These are phyloP conservation scores for Volvox carteri DNA, from an alignment of 163 green algal species.

Conservation along the genomic window DNA sequence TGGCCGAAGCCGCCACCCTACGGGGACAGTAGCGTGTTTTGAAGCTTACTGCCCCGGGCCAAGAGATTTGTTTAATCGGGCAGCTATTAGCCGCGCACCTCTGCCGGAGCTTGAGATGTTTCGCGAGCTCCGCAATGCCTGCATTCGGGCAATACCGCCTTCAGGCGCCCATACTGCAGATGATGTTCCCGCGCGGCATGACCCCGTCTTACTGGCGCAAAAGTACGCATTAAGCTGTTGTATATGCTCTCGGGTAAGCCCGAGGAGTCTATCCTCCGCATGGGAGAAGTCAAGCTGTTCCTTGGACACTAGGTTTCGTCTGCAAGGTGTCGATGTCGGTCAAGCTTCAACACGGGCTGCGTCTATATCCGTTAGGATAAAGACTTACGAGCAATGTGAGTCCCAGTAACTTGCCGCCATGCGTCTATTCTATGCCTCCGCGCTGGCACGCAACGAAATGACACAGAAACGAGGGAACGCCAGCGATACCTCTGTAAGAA, in stretches of 20 bases:
- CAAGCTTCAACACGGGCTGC: neutral
- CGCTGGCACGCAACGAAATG: too few species aligned
- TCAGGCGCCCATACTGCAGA: too few species aligned
- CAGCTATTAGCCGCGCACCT: too few species aligned
- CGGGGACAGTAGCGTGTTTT: neutral
- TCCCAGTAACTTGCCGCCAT: constrained; percentile 58
- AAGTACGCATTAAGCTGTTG: constrained; percentile 70
- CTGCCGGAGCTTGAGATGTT: constrained; percentile 64
- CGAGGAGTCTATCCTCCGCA: constrained; percentile 61
- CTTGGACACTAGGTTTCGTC: constrained; percentile 52
- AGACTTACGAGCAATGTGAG: constrained; percentile 55
- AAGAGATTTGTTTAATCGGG: too few species aligned
- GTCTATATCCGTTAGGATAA: neutral
- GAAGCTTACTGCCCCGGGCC: too few species aligned
- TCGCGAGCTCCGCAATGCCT: constrained; percentile 60
- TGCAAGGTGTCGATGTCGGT: neutral
- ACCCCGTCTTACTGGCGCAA: constrained; percentile 54
- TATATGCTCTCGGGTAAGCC: constrained; percentile 64
- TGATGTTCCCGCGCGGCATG: too few species aligned
- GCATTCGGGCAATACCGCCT: too few species aligned
- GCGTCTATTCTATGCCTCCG: neutral
- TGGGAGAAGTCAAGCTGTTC: constrained; percentile 62
- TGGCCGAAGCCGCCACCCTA: constrained; percentile 77
- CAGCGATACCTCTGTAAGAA: too few species aligned
- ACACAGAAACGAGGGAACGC: too few species aligned